Base-by-base conservation (phyloP, 208 protist species). In the Leishmania aethiopica region DNA sequence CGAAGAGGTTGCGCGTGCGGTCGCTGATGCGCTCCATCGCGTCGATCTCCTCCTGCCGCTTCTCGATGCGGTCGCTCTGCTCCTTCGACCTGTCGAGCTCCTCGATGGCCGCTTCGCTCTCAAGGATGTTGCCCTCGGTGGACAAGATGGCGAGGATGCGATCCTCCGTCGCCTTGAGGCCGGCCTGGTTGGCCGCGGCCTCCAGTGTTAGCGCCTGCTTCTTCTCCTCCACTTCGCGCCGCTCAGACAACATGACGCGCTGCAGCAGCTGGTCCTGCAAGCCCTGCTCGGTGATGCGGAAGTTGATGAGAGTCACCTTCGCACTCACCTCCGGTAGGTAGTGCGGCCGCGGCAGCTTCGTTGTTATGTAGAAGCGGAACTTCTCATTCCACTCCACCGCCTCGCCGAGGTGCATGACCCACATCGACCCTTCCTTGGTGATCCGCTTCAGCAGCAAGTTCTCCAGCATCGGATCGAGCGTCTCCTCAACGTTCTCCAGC, bases 331-430 rank as follows among this genome's bases (percentile, higher is more conserved):
- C 99, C 6, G 99, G 99, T 28, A 96, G 92, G 88, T 99, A 99
- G 91, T 99, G 96, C 67, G 99, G 99, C 70, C 99, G 97, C 3
- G 98, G 97, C 51, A 99, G 93, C 87, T 99, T 99, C 47, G 99
- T 99, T 28, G 98, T 99, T 88, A 99, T 99, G 93, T 99, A 99
- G 74, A 99, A 93, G 60, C 94, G 92, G 89, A 99, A 99, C 35
- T 93, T 89, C 32, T 93, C 88, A 84, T 99, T 98, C 91, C 98
- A 99, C 88, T 99, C 98, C 37, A 99, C 97, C 28, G 96, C 88
- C 81, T 99, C 98, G 72, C 99, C 99, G 15, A 99, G 82, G 75
- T 99, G 96, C 70, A 99, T 98, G 45, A 96, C 90, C 78, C 90
- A 79, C 78, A 90, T 89, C 47, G 89, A 95, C 40, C 95, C 97